Evolutionary conservation across 1,284 basidiomycete species (phyloP).

Genomic region (Rhodotorula sp.): DNA sequence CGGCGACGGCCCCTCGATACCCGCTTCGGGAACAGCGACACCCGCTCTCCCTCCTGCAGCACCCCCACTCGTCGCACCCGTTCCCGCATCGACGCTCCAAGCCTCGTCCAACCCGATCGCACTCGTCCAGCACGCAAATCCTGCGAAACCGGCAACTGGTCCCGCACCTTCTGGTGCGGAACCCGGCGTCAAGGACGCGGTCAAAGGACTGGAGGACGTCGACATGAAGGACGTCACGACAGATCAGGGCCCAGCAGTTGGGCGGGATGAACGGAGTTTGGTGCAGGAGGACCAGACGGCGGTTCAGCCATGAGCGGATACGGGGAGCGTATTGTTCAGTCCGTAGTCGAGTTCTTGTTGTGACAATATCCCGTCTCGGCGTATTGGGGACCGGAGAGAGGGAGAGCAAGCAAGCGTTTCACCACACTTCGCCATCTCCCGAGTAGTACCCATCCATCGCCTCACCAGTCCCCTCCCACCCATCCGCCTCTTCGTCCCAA

Average conservation of each 20-base stretch:
- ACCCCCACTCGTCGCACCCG: too few species aligned
- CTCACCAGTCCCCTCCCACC: constrained; percentile 35
- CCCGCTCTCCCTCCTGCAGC: background rate
- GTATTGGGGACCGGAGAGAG: too few species aligned
- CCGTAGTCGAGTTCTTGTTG: background rate
- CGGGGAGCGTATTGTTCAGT: too few species aligned
- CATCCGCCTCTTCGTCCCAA: constrained; percentile 37
- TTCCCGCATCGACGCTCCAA: background rate
- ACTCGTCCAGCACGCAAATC: constrained; percentile 4
- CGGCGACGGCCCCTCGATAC: background rate
- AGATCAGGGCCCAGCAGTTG: constrained; percentile 13
- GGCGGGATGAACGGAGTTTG: constrained; percentile 19
- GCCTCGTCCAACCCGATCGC: background rate
- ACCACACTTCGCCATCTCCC: constrained; percentile 16
- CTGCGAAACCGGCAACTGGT: constrained; percentile 9
- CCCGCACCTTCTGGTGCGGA: background rate
- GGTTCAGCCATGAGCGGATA: background rate
- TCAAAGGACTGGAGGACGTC: constrained; percentile 13
- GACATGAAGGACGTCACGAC: background rate
- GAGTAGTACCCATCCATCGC: constrained; percentile 40
- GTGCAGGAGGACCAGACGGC: constrained; percentile 5
- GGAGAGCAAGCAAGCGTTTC: background rate
- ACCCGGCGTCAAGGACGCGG: constrained; percentile 10
- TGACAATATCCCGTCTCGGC: background rate
- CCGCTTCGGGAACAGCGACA: background rate